These are phyloP conservation scores for Flaveria ramosissima DNA, from an alignment of 129 eudicot species.

Conservation along the genomic window DNA sequence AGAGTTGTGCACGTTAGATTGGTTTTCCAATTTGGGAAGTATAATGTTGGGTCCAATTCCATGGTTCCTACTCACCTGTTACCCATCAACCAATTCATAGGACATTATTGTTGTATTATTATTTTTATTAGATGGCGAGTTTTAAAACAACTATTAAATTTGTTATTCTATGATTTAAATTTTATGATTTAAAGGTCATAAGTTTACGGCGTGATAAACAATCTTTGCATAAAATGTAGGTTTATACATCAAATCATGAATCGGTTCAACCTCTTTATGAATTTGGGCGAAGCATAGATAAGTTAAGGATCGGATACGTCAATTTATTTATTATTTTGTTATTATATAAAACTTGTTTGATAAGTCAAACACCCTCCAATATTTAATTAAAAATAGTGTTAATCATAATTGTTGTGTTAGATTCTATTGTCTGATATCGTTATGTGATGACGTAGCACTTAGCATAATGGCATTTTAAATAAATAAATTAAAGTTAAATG, in stretches of 20 bases:
- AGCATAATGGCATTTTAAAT: background rate
- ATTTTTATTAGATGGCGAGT: too few relatives aligned
- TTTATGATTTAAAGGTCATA: too few relatives aligned
- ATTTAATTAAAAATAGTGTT: background rate
- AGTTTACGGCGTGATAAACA: too few relatives aligned
- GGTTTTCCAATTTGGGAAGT: conserved; percentile 1
- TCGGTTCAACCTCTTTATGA: too few relatives aligned
- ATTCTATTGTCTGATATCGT: background rate
- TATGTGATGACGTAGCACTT: background rate
- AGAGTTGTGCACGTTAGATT: conserved; percentile 18
- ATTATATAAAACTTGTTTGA: background rate
- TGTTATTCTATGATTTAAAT: too few relatives aligned
- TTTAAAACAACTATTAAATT: too few relatives aligned
- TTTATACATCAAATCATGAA: too few relatives aligned
- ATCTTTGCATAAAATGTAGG: too few relatives aligned
- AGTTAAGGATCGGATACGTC: background rate
- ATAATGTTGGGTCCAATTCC: background rate
- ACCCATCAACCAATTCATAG: background rate
- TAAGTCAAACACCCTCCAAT: background rate
- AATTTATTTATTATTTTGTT: background rate
- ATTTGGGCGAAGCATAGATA: too few relatives aligned
- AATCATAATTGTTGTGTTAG: background rate
- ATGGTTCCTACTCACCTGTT: background rate
- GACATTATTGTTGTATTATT: background rate
- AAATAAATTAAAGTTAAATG: too few relatives aligned